phyloP scores from a whole-genome alignment of 2,329 filamentous ascomycete species.

The Ascocoryne sarcoides region DNA sequence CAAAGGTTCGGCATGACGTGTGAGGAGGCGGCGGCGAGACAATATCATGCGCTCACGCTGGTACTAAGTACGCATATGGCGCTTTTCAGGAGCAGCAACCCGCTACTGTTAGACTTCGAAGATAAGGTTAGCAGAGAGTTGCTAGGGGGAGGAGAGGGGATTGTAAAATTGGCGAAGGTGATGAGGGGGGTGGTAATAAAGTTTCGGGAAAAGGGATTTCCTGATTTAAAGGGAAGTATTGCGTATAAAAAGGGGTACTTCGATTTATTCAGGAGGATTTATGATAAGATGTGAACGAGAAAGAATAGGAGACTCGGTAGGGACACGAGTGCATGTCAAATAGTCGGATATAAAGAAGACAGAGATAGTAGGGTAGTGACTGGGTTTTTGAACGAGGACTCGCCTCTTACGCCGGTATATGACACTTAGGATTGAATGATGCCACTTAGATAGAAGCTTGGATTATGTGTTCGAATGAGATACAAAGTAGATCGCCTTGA shows the following conservation, averaged over 20 bases:
- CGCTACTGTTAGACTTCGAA: conserved; percentile 20
- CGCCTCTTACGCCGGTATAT: no score
- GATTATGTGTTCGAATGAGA: no score
- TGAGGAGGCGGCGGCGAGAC: conserved; percentile 7
- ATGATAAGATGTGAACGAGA: conserved; percentile 13
- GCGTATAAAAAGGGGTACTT: conserved; percentile 19
- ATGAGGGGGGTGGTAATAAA: conserved; percentile 18
- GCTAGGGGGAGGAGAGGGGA: conserved; percentile 14
- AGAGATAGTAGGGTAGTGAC: no score
- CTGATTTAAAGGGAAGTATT: conserved; percentile 22
- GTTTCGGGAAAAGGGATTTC: conserved; percentile 18
- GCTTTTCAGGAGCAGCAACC: conserved; percentile 20
- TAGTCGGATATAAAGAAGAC: no score
- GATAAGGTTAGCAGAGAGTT: conserved; percentile 18
- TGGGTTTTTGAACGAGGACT: no score
- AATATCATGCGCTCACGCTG: conserved; percentile 17
- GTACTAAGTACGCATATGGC: conserved; percentile 20
- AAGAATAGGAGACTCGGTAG: no score
- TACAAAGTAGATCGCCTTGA: no score
- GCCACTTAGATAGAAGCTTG: no score
- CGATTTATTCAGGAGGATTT: conserved; percentile 17
- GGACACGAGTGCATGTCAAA: no score
- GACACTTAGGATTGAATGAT: no score
- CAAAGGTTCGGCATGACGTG: conserved; percentile 6
- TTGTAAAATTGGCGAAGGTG: conserved; percentile 14